Base-by-base conservation (phyloP, 345 rosid species). In the Eucalyptus lansdowneana region DNA sequence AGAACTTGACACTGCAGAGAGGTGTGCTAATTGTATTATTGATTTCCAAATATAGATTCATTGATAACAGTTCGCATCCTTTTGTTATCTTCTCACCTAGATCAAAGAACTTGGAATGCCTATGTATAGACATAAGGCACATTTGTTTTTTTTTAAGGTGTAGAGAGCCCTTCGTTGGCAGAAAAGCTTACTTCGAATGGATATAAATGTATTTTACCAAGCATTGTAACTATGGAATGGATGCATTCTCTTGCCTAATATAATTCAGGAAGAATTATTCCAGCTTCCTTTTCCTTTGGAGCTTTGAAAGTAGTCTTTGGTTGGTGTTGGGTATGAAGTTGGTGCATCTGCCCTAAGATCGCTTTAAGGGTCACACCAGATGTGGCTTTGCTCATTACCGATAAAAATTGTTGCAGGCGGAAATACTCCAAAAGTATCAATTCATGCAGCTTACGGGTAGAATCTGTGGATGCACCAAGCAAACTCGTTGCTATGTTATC, bases 11-110 rank as follows among this genome's bases (percentile, higher is more conserved):
- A 93, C 93, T 50, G 95, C 96, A 27, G 96, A 95, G 92, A 89
- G 89, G 89, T 90, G 87, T 34, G 92, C 93, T 24, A 89, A 87
- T 92, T 93, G 94, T 89, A 91, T 90, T 15, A 93, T 95, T 80
- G 94, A 96, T 93, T 96, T 95, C 87, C 93, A 96, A 91, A 96
- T 96, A 92, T 96, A 90, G 92, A 87, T 81, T 89, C 47, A 51
- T 42, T 31, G 87, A 87, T 11, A 40, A 76, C 85, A 76, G 85
- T 76, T 76, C 85, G 1, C 47, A 40, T 76, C 85, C 29, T 76
- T 76, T 22, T 76, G 85, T 76, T 40, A 40, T 76, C 85, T 76
- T 21, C 29, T 76, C 85, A 76, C 85, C 85, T 40, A 40, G 47
- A 40, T 76, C 47, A 76, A 40, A 40, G 85, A 76, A 21, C 47